phyloP scores from a whole-genome alignment of 257 asterid genomes.

The Lycium barbarum region DNA sequence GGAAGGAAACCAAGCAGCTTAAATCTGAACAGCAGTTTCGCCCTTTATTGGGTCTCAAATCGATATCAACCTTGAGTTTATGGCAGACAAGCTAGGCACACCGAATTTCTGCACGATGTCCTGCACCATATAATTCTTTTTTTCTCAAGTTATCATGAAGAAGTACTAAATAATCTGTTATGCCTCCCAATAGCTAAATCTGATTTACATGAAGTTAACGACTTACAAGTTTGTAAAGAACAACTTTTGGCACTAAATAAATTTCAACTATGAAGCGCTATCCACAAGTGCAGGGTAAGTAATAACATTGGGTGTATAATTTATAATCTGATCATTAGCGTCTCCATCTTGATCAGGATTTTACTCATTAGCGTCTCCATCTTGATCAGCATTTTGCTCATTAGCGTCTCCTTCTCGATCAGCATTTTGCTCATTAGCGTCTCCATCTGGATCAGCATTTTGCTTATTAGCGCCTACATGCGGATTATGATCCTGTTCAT shows the following conservation, averaged over 20 bases:
- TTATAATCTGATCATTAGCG: too few relatives aligned
- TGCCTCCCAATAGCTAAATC: not conserved
- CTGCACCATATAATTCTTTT: not conserved
- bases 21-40: not conserved
- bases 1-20: not conserved
- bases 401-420: too few relatives aligned
- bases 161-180: not conserved
- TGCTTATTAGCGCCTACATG: too few relatives aligned
- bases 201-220: not conserved
- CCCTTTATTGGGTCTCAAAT: not conserved
- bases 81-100: not conserved
- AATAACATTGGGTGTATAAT: not conserved
- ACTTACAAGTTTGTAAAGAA: not conserved
- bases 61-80: not conserved
- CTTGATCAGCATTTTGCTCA: too few relatives aligned
- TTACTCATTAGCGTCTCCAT: too few relatives aligned
- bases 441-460: too few relatives aligned
- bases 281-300: not conserved
- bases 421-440: too few relatives aligned
- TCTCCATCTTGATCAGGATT: too few relatives aligned
- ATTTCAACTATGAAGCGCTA: not conserved
- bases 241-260: not conserved
- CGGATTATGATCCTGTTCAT: too few relatives aligned
- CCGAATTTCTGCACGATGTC: not conserved
- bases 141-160: not conserved